Evolutionary conservation across 805 yeast species (phyloP).

Genomic region (Barnettozyma sp.): DNA sequence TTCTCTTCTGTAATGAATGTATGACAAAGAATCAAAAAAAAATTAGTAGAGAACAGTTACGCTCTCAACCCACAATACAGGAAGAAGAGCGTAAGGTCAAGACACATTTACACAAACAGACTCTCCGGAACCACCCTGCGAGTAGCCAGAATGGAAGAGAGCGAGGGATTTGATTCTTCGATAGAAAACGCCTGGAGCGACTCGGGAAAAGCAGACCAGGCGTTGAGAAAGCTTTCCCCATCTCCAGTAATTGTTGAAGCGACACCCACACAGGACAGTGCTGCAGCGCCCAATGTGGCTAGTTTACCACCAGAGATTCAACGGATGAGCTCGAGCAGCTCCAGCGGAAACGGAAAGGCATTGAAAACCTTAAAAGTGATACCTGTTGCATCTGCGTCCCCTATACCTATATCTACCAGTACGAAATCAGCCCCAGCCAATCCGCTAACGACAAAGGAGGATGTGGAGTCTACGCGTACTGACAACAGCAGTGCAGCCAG

Average conservation of each 20-base stretch:
- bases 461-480: constrained; percentile 31
- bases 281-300: not conserved
- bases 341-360: not conserved
- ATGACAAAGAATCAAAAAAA: too few species aligned
- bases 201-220: too few species aligned
- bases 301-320: constrained; percentile 11
- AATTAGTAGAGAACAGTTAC: too few species aligned
- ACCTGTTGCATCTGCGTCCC: constrained; percentile 6
- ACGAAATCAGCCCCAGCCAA: constrained; percentile 42
- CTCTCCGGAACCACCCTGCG: too few species aligned
- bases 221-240: not conserved
- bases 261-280: not conserved
- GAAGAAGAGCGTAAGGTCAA: too few species aligned
- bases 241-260: constrained; percentile 1
- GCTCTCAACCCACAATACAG: too few species aligned
- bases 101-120: too few species aligned
- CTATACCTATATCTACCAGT: constrained; percentile 5
- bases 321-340: not conserved
- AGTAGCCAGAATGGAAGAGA: too few species aligned
- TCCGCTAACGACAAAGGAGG: constrained; percentile 45
- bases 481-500: constrained; percentile 19
- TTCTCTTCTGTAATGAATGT: too few species aligned
- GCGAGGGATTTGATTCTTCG: too few species aligned
- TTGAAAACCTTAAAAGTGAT: not conserved
- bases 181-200: too few species aligned